Percentiles rank a stretch among this genome's conserved stretches.
Evolutionary conservation across 2,329 filamentous ascomycete genomes (phyloP).

Genomic region (Phyllosticta ampelicida): DNA sequence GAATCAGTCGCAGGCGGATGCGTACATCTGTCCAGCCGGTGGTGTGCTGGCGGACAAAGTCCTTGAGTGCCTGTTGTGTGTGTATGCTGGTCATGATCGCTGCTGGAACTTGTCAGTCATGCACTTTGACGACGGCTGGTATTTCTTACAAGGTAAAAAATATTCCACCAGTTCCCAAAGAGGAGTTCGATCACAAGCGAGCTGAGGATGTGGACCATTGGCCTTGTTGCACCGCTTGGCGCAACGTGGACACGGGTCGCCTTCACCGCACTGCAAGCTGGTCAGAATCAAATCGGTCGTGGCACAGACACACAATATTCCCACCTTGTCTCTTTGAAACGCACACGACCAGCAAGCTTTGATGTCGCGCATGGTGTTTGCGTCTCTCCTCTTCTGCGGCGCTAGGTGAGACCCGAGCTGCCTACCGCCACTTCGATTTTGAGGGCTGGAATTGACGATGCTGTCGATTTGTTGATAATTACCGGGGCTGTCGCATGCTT

Average conservation of each 20-base stretch:
- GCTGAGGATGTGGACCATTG: slow-evolving; percentile 29
- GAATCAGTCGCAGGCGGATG: slow-evolving; percentile 33
- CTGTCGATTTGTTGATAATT: background rate
- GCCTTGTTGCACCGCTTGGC: slow-evolving; percentile 27
- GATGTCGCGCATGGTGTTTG: slow-evolving; percentile 35
- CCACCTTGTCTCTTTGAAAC: slow-evolving; percentile 36
- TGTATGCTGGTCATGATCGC: slow-evolving; percentile 9
- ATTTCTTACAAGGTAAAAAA: slow-evolving; percentile 30
- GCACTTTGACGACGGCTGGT: background rate
- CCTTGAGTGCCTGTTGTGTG: slow-evolving; percentile 22
- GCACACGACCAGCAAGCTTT: slow-evolving; percentile 40
- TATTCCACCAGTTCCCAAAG: slow-evolving; percentile 33
- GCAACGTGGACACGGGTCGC: slow-evolving; percentile 29
- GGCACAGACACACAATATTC: slow-evolving; percentile 2
- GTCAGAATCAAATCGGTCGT: slow-evolving; percentile 10
- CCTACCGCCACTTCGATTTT: slow-evolving; percentile 21
- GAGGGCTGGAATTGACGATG: background rate
- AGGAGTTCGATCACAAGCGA: slow-evolving; percentile 37
- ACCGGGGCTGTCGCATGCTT: slow-evolving; percentile 3
- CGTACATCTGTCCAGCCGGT: slow-evolving; percentile 25
- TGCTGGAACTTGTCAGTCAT: slow-evolving; percentile 10
- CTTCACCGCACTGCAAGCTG: slow-evolving; percentile 25
- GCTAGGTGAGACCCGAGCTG: slow-evolving; percentile 28
- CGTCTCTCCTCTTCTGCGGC: slow-evolving; percentile 29
- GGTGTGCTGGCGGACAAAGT: slow-evolving; percentile 30